A percentile compares a stretch with the other conserved stretches of the same genome.
These are phyloP conservation scores for Triglochin maritima DNA, from an alignment of 106 monocot genomes.

Conservation along the genomic window DNA sequence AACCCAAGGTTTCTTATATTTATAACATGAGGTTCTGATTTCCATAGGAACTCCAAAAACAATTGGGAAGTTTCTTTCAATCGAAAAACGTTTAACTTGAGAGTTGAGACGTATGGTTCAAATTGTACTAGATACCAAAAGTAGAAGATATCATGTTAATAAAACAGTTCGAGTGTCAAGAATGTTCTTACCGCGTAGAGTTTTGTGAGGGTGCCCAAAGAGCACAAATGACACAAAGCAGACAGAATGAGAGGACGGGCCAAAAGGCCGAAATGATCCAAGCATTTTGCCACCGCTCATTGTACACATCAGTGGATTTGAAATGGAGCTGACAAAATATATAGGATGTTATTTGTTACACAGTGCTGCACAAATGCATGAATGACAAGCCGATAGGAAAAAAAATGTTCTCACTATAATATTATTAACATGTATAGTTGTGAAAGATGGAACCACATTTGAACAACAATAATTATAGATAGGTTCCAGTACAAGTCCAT, in stretches of 20 bases:
- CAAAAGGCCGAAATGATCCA: slow-evolving; percentile 89
- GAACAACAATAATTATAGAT: too few relatives aligned
- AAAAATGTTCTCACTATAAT: background rate
- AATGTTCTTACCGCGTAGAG: slow-evolving; percentile 45
- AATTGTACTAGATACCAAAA: background rate
- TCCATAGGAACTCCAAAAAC: too few relatives aligned
- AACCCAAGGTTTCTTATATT: too few relatives aligned
- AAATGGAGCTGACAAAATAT: slow-evolving; percentile 62
- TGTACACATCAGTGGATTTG: slow-evolving; percentile 77
- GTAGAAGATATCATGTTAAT: background rate
- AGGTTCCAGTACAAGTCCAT: too few relatives aligned
- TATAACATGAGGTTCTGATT: too few relatives aligned
- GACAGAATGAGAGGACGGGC: slow-evolving; percentile 77
- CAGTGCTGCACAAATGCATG: background rate
- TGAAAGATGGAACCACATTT: background rate
- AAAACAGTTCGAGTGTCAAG: background rate
- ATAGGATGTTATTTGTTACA: background rate
- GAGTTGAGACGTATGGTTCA: background rate
- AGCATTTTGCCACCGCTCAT: slow-evolving; percentile 72
- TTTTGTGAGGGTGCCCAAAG: slow-evolving; percentile 87
- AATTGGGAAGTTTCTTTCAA: too few relatives aligned
- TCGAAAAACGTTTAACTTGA: too few relatives aligned
- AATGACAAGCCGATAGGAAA: background rate
- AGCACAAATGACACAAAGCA: slow-evolving; percentile 63
- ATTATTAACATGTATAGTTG: background rate